Base-by-base conservation (phyloP, 805 yeast species). In the Komagataella kurtzmanii region DNA sequence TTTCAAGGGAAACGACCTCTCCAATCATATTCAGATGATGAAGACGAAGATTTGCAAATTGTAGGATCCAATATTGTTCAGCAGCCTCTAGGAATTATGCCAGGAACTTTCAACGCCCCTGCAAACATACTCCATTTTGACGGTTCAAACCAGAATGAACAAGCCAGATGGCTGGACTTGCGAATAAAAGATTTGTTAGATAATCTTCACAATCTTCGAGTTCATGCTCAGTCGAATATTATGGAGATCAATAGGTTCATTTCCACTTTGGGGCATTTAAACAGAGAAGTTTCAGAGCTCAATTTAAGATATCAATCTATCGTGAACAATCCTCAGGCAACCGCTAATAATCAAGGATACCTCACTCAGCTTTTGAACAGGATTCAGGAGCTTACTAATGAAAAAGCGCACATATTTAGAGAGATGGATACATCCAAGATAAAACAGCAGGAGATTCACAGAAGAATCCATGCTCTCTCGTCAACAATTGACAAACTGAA, bases 31-130 rank as follows among this genome's bases (percentile, higher is more conserved):
- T 30, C 40, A 30, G 40, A 30, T 30, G 40, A 30, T 30, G 40
- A 30, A 14, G 40, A 30, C 14, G 47, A 45, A 7, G 47, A 45
- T 24, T 12, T 45, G 24, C 30, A 45, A 18, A 45, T 45, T 1
- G 17, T 45, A 6, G 47, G 47, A 18, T 19, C 47, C 17, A 45
- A 45, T 18, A 24, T 45, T 19, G 47, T 45, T 3, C 52, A 67
- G 51, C 65, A 70, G 45, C 67, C 80, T 24, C 63, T 78, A 46
- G 71, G 75, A 50, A 76, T 75, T 51, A 79, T 83, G 40, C 66
- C 40, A 30, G 40, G 40, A 30, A 30, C 40, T 8, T 30, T 30
- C 14, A 30, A 30, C 14, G 40, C 40, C 5, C 40, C 40, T 30
- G 14, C 40, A 3, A 30, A 30, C n/a, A 30, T 30, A 30, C 40